Percentiles rank a stretch among this genome's conserved stretches.
phyloP scores from a whole-genome alignment of 768 basidiomycete species.

The Hygrophoropsis aurantiaca region DNA sequence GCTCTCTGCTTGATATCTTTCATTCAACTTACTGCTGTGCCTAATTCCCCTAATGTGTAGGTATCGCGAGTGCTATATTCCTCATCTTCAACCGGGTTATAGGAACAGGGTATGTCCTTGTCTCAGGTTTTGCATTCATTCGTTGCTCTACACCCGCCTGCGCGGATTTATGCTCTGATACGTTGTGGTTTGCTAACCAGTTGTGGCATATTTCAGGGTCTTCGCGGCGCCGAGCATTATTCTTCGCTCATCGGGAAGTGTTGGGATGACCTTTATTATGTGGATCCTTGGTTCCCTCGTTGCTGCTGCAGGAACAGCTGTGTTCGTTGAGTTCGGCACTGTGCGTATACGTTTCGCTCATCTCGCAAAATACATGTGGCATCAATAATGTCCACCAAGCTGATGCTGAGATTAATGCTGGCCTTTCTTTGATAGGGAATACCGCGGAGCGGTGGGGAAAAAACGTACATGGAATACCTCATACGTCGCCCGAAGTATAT shows the following conservation, averaged over 20 bases:
- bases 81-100: constrained; percentile 79
- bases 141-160: neutral
- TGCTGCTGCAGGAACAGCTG: constrained; percentile 64
- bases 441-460: constrained; percentile 73
- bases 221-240: constrained; percentile 73
- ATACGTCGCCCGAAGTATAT: constrained; percentile 62
- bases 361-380: too few species aligned
- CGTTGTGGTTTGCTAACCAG: neutral
- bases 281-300: constrained; percentile 70
- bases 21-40: too few species aligned
- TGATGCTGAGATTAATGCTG: neutral
- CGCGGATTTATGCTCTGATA: too few species aligned
- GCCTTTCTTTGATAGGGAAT: constrained; percentile 47
- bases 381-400: too few species aligned
- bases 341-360: constrained; percentile 33
- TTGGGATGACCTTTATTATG: constrained; percentile 66
- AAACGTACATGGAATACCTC: constrained; percentile 74
- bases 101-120: constrained; percentile 59
- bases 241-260: constrained; percentile 64
- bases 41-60: constrained; percentile 11
- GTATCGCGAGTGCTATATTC: constrained; percentile 50
- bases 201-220: constrained; percentile 55
- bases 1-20: too few species aligned
- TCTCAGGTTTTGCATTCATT: too few species aligned
- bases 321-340: constrained; percentile 76